Evolutionary conservation across 805 yeast genomes (phyloP), one percentile per base, ranked within the genome.

Genomic region (Metschnikowia kunwiensis): DNA sequence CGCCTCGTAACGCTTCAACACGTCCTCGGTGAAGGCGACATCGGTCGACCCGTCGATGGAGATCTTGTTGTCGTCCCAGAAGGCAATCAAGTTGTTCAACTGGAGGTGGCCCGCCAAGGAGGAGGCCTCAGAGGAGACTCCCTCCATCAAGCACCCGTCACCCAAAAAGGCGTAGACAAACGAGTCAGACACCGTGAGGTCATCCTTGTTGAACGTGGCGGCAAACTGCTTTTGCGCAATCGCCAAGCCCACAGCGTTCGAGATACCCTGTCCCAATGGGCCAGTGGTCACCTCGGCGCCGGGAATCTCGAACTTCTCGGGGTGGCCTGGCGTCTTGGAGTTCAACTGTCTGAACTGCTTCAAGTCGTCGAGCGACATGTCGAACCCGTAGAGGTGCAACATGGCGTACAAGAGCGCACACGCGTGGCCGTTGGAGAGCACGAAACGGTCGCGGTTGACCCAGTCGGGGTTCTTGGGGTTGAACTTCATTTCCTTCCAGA

Each of bases 281-380:
- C 98, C 98, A 45, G 97, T 91, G 64, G 97, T 88, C 57, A 89
- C 95, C 65, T 91, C 98, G 15, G 88, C 79, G 63, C 97, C 97
- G 35, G 93, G 88, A 43, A 84, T 75, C 58, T 85, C 94, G 36
- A 50, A 46, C 44, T 70, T 77, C 73, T 91, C 98, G 39, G 98
- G 98, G 72, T 91, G 98, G 53, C 98, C 98, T 33, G 98, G 97
- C 44, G 95, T 83, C 70, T 80, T 83, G 48, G 97, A 88, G 60
- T 76, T 74, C 57, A 89, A 67, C 68, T 86, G 94, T 75, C 97
- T 84, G 73, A 93, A 93, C 46, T 74, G 65, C 74, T 88, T 82
- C 66, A 91, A 75, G 67, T 91, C 97, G 30, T 87, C 95, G 49
- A 91, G 63, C 40, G 86, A 57, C 59, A 80, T 68, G 55, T 77